Conservation (phyloP, 1,139 yeast species). For the Pichia sp. region DNA sequence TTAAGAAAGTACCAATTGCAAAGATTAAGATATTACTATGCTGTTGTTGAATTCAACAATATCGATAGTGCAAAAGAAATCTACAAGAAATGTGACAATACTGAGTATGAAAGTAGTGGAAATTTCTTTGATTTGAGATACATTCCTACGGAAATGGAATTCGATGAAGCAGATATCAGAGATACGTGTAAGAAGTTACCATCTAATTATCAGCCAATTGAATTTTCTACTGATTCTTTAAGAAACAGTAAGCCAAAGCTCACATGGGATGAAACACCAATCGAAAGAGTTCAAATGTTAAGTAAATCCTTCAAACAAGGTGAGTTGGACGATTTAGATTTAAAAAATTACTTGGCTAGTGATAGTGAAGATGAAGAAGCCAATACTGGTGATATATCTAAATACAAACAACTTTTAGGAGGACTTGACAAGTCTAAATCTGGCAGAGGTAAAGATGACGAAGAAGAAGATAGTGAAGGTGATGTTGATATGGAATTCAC, state of each 20-base stretch:
- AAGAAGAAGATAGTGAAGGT: constrained; percentile 34
- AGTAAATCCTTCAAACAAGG: constrained; percentile 82
- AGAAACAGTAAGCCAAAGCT: constrained; percentile 92
- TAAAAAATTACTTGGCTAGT: constrained; percentile 91
- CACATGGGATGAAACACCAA: constrained; percentile 99
- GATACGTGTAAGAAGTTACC: constrained; percentile 77
- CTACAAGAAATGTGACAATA: constrained; percentile 87
- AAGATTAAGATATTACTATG: constrained; percentile 86
- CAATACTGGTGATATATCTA: constrained; percentile 47
- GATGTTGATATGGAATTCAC: constrained; percentile 96
- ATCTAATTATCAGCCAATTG: constrained; percentile 73
- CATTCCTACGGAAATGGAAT: constrained; percentile 88
- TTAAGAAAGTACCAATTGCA: constrained; percentile 64
- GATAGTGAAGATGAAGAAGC: constrained; percentile 60
- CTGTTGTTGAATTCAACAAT: constrained; percentile 84
- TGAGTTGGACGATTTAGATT: constrained; percentile 95
- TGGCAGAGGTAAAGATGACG: constrained; percentile 31
- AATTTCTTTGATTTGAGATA: constrained; percentile 91
- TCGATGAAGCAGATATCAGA: constrained; percentile 65
- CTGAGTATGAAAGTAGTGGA: constrained; percentile 96
- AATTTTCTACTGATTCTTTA: constrained; percentile 89
- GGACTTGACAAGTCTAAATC: constrained; percentile 18
- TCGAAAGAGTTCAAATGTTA: constrained; percentile 78
- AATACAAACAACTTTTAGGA: constrained; percentile 58
- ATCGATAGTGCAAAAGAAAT: constrained; percentile 70